Percentiles rank a stretch among this genome's conserved stretches.
Evolutionary conservation across 2,329 filamentous ascomycete genomes (phyloP).

Genomic region (Aspergillus phoenicis): DNA sequence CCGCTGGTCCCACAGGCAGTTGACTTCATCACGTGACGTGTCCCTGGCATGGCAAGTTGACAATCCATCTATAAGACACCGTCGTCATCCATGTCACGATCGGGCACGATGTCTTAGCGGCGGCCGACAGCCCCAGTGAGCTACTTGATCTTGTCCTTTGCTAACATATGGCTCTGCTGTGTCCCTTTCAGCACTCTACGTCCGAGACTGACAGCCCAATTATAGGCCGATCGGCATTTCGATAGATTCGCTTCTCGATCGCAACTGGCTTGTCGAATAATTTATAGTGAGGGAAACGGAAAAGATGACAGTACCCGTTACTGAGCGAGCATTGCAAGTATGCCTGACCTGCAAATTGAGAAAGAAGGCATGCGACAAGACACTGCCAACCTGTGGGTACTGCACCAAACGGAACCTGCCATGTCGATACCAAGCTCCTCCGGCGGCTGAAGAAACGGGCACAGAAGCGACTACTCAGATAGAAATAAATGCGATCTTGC

Average conservation of each 20-base stretch:
- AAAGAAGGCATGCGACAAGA: neutral
- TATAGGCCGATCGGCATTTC: no score
- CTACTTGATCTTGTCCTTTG: no score
- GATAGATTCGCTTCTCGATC: neutral
- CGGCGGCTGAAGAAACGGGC: neutral
- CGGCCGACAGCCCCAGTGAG: neutral
- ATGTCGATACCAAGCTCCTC: neutral
- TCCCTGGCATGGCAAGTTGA: neutral
- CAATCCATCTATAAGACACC: neutral
- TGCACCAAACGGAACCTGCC: neutral
- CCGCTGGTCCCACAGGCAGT: neutral
- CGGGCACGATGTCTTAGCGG: neutral
- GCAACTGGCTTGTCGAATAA: no score
- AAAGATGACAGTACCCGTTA: neutral
- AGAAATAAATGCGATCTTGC: neutral
- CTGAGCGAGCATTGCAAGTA: neutral
- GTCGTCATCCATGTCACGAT: neutral
- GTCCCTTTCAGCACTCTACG: neutral
- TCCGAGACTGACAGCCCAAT: neutral
- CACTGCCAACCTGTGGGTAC: neutral
- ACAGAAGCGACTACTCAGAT: neutral
- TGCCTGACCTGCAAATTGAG: neutral
- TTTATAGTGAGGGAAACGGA: no score
- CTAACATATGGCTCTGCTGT: neutral
- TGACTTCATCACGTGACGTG: neutral